A percentile compares a stretch with the other conserved stretches of the same genome.
These are phyloP conservation scores for Penicillium sp. DNA, from an alignment of 2,329 filamentous ascomycete species.

Conservation along the genomic window DNA sequence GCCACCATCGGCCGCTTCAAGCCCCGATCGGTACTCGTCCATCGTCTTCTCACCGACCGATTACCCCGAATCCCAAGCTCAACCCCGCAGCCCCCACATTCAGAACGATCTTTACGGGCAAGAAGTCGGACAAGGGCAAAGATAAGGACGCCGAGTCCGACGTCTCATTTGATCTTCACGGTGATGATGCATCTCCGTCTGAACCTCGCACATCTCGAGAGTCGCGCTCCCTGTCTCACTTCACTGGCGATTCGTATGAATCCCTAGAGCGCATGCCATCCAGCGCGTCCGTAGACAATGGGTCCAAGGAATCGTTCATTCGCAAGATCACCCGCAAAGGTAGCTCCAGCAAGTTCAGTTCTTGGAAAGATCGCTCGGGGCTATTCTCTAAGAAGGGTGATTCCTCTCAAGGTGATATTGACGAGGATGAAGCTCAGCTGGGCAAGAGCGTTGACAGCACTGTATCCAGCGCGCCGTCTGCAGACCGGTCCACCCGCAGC, in stretches of 20 bases:
- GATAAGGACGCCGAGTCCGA: conserved; percentile 32
- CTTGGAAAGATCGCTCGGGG: conserved; percentile 48
- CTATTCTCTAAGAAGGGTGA: conserved; percentile 46
- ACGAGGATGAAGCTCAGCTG: conserved; percentile 43
- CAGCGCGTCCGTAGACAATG: conserved; percentile 38
- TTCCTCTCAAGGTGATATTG: conserved; percentile 41
- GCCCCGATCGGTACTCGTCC: conserved; percentile 76
- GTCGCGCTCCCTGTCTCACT: conserved; percentile 42
- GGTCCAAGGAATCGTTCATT: conserved; percentile 47
- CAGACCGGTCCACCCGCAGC: conserved; percentile 41
- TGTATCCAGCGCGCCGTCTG: conserved; percentile 39
- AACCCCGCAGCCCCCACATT: conserved; percentile 90
- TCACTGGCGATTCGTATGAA: conserved; percentile 45
- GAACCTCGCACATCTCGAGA: conserved; percentile 44
- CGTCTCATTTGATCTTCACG: conserved; percentile 27
- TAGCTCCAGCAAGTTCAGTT: conserved; percentile 49
- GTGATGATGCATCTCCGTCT: conserved; percentile 41
- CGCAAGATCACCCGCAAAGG: conserved; percentile 50
- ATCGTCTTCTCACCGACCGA: conserved; percentile 51
- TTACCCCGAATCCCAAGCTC: conserved; percentile 57
- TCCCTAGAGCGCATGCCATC: conserved; percentile 46
- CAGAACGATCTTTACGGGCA: conserved; percentile 61
- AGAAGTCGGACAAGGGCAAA: conserved; percentile 40
- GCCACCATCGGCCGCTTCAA: conserved; percentile 50
- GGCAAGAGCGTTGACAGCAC: conserved; percentile 43